phyloP scores from a whole-genome alignment of 805 yeast species.

The Kazachstania kunashirensis region DNA sequence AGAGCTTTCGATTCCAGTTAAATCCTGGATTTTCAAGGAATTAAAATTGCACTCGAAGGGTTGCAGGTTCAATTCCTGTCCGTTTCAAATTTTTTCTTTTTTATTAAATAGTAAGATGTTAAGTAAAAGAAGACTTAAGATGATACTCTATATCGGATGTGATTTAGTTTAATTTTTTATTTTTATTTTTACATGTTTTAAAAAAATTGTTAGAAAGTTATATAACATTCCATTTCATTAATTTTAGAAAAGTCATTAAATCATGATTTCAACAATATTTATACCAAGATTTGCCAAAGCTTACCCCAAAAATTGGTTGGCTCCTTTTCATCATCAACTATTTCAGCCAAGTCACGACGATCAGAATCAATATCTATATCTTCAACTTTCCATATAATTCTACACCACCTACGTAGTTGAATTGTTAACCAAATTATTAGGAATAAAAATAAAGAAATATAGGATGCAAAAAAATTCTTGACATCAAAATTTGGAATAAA shows the following conservation, averaged over 20 bases:
- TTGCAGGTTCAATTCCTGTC: slow-evolving; percentile 72
- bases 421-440: slow-evolving; percentile 43
- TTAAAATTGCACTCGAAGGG: slow-evolving; percentile 44
- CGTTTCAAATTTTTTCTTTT: slow-evolving; percentile 38
- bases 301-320: slow-evolving; percentile 35
- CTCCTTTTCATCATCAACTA: slow-evolving; percentile 21
- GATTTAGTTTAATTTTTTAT: too few species aligned
- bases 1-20: slow-evolving; percentile 59
- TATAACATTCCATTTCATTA: too few species aligned
- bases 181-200: too few species aligned
- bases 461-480: slow-evolving; percentile 53
- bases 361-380: slow-evolving; percentile 41
- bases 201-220: too few species aligned
- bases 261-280: too few species aligned
- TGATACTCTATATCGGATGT: too few species aligned
- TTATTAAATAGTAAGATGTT: too few species aligned
- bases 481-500: slow-evolving; percentile 47
- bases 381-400: slow-evolving; percentile 31
- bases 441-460: slow-evolving; percentile 57
- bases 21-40: slow-evolving; percentile 20
- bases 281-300: too few species aligned
- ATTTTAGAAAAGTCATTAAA: too few species aligned
- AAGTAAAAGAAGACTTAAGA: too few species aligned
- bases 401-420: slow-evolving; percentile 41
- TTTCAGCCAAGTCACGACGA: slow-evolving; percentile 32